Conservation (phyloP, 495 filamentous ascomycete genomes). For the Trichodelitschia bisporula region DNA sequence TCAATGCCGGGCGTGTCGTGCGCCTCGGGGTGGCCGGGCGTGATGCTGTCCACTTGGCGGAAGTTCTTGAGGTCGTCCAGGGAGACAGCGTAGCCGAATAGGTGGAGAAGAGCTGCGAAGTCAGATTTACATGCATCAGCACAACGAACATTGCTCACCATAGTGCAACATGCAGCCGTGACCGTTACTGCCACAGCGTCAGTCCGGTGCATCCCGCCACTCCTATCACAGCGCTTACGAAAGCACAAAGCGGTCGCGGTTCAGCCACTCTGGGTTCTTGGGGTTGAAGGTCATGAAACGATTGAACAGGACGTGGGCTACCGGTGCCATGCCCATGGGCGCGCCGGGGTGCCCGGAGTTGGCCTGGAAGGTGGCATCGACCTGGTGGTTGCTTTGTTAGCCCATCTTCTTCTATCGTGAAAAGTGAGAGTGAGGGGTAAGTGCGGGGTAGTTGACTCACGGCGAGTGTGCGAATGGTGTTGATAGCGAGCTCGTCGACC, state of each 20-base stretch:
- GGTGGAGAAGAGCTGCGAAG: conserved; percentile 86
- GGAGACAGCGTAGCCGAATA: conserved; percentile 69
- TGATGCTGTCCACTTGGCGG: conserved; percentile 76
- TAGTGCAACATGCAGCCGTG: conserved; percentile 99
- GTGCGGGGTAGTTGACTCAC: conserved; percentile 29
- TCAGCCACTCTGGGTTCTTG: conserved; percentile 89
- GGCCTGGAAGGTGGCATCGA: conserved; percentile 88
- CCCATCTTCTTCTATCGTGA: not conserved
- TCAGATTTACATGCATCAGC: too few species aligned
- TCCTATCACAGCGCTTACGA: too few species aligned
- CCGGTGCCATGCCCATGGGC: conserved; percentile 97
- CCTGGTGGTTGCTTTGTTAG: conserved; percentile 27
- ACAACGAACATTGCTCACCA: too few species aligned
- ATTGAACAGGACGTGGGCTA: conserved; percentile 94
- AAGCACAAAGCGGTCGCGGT: conserved; percentile 95
- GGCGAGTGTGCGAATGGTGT: conserved; percentile 89
- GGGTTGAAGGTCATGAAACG: conserved; percentile 99
- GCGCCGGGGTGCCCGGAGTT: conserved; percentile 98
- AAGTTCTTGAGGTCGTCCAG: conserved; percentile 88
- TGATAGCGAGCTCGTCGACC: conserved; percentile 70
- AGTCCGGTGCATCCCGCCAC: too few species aligned
- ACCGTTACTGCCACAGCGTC: conserved; percentile 43
- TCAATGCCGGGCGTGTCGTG: conserved; percentile 93
- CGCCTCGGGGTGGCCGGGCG: conserved; percentile 88
- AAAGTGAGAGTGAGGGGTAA: conserved; percentile 3